Conservation (phyloP, 139 green algal species). For the Edaphochlamys debaryana region DNA sequence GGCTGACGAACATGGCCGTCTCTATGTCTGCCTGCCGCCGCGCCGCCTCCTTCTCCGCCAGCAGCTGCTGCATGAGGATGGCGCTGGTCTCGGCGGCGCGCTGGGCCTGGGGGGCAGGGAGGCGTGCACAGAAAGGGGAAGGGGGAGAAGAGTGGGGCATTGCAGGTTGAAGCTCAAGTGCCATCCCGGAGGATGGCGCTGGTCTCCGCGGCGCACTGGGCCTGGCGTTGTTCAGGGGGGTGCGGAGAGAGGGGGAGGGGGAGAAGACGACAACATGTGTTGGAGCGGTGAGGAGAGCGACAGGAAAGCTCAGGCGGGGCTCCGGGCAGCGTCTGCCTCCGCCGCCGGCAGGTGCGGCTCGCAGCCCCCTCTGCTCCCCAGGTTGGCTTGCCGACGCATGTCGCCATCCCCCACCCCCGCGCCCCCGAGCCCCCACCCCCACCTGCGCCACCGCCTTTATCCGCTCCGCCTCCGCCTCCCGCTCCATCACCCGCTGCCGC, state of each 20-base stretch:
- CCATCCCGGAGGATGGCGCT: slow-evolving; percentile 51
- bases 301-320: too few species aligned
- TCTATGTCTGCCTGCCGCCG: slow-evolving; percentile 55
- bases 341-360: too few species aligned
- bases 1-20: slow-evolving; percentile 53
- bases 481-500: slow-evolving; percentile 57
- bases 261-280: too few species aligned
- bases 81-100: slow-evolving; percentile 59
- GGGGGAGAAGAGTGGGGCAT: neutral
- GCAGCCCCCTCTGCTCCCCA: too few species aligned
- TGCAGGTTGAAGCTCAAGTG: too few species aligned
- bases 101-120: slow-evolving; percentile 51
- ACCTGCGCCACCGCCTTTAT: slow-evolving; percentile 51
- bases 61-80: slow-evolving; percentile 56
- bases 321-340: too few species aligned
- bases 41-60: slow-evolving; percentile 63
- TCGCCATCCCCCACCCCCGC: too few species aligned
- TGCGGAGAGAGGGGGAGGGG: neutral
- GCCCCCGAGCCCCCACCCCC: too few species aligned
- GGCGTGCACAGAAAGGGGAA: neutral
- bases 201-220: slow-evolving; percentile 63
- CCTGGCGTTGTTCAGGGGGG: slow-evolving; percentile 19
- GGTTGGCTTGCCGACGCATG: too few species aligned
- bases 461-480: slow-evolving; percentile 62
- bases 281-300: too few species aligned